Evolutionary conservation across 257 asterid genomes (phyloP), one percentile per base, ranked within the genome.

Genomic region (Solanum pinnatisectum): DNA sequence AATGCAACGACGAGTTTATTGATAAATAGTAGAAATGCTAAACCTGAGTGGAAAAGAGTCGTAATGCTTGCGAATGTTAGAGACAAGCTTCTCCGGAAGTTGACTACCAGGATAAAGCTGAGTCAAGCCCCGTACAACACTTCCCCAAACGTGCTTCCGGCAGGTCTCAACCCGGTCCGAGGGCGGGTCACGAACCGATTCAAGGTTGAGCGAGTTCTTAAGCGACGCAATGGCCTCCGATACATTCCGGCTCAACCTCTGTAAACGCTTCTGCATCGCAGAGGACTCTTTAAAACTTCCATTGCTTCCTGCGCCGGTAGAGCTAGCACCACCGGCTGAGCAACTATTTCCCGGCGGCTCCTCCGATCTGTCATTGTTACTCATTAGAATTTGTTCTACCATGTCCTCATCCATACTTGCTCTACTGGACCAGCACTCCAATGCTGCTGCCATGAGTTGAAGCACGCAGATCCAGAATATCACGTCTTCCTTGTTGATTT

Each of bases 41-140:
- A 79, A 96, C 98, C 99, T 97, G 92, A 95, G 92, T 32, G 99
- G 99, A 10, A 97, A 92, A 37, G 99, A 95, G 87, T 97, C 99
- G 91, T 94, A 97, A 93, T 97, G 99, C 94, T 94, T 96, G 85
- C 98, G 96, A 37, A 97, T 94, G 90, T 96, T 97, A 71, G 98
- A 93, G 84, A 95, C 98, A 89, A 97, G 93, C 91, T 94, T 97
- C 91, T 97, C 99, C 1, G 99, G 99, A 2, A 97, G 95, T 85
- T 97, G 99, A 87, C 98, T 94, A 37, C 99, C 99, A 0, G 99
- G 99, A 91, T 97, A 96, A 89, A 97, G 91, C 95, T 97, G 98
- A 89, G 98, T 97, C 93, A 97, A 90, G 91, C 98, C 95, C 87
- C 99, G 94, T 10, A 97, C 98, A 73, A 96, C 98, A 71, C 93